A percentile compares a stretch with the other conserved stretches of the same genome.
Conservation (phyloP, 805 yeast species). For the Candida gorgasii region DNA sequence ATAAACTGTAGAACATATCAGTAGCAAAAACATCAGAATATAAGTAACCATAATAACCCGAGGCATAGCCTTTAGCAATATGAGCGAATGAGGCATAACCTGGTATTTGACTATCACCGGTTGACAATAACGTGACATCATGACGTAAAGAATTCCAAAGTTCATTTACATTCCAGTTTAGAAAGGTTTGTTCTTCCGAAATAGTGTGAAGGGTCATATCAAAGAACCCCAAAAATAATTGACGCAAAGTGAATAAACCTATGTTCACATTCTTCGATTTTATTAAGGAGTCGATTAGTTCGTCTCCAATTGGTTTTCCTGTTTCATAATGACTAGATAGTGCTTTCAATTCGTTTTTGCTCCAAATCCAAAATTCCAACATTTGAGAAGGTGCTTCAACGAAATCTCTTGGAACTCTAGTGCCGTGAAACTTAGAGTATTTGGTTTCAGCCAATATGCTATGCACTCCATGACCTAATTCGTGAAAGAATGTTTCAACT, state of each 20-base stretch:
- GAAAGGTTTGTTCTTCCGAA: slow-evolving; percentile 34
- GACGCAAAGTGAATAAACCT: slow-evolving; percentile 70
- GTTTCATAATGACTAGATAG: slow-evolving; percentile 69
- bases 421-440: slow-evolving; percentile 72
- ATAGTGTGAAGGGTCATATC: slow-evolving; percentile 71
- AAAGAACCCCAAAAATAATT: slow-evolving; percentile 74
- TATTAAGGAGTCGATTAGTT: slow-evolving; percentile 57
- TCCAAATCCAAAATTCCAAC: slow-evolving; percentile 90
- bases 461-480: slow-evolving; percentile 88
- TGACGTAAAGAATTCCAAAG: slow-evolving; percentile 69
- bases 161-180: slow-evolving; percentile 46
- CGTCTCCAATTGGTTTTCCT: slow-evolving; percentile 57
- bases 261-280: slow-evolving; percentile 74
- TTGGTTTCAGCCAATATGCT: slow-evolving; percentile 66
- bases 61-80: slow-evolving; percentile 78
- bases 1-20: slow-evolving; percentile 74
- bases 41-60: slow-evolving; percentile 84
- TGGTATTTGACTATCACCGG: slow-evolving; percentile 55
- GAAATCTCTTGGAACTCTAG: slow-evolving; percentile 79
- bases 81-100: slow-evolving; percentile 82
- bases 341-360: slow-evolving; percentile 53
- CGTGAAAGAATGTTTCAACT: slow-evolving; percentile 85
- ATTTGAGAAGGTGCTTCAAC: slow-evolving; percentile 92
- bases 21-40: slow-evolving; percentile 87
- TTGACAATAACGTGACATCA: slow-evolving; percentile 58